Evolutionary conservation across 148 eudicot genomes (phyloP).

Genomic region (Vaccinium vitisidaea): DNA sequence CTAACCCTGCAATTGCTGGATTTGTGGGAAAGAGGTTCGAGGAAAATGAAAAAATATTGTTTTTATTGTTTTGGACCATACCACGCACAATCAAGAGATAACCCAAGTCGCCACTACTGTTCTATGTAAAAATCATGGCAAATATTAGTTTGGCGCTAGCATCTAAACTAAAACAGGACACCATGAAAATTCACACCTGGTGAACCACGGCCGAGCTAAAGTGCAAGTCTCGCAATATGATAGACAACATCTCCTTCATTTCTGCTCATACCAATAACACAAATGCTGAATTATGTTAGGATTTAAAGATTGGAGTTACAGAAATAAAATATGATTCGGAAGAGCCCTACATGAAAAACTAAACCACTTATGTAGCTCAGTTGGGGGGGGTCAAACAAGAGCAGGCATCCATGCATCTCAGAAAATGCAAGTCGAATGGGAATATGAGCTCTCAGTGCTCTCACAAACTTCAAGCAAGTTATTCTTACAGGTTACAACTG

Average conservation of each 20-base stretch:
- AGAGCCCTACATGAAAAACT: neutral
- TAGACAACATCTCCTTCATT: constrained; percentile 76
- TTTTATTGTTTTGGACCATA: neutral
- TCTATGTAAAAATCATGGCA: neutral
- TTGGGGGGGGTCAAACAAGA: neutral
- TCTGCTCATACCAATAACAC: constrained; percentile 48
- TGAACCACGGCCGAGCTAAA: constrained; percentile 87
- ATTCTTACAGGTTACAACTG: neutral
- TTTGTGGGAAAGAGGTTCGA: neutral
- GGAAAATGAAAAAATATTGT: neutral
- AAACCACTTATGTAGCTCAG: neutral
- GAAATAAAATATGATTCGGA: neutral
- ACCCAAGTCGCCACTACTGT: neutral
- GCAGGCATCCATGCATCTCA: neutral
- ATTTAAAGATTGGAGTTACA: neutral
- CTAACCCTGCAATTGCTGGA: neutral
- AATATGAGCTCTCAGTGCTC: neutral
- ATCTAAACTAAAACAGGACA: neutral
- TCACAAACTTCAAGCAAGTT: neutral
- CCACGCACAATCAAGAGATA: neutral
- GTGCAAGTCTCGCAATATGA: constrained; percentile 71
- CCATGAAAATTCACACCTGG: constrained; percentile 52
- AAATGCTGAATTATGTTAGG: constrained; percentile 6
- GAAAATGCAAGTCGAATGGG: neutral
- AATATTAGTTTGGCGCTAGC: neutral